Conservation (phyloP, 1,284 basidiomycete species). For the Ceratobasidium sp. region DNA sequence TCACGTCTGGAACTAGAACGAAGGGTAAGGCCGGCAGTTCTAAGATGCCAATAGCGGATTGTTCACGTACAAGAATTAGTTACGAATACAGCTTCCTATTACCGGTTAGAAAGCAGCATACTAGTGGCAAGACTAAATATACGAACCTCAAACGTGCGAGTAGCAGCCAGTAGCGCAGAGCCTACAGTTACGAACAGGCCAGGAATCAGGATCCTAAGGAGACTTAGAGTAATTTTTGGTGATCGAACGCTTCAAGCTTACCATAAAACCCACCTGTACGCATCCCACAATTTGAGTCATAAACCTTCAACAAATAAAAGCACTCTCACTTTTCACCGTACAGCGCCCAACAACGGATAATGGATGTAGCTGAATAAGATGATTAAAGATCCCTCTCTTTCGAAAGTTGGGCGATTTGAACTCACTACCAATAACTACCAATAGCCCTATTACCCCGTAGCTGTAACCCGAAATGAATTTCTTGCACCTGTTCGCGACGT, state of each 20-base stretch:
- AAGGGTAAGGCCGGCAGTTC: neutral
- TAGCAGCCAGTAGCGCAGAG: neutral
- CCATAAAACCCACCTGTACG: neutral
- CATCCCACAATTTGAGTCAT: neutral
- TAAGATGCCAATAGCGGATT: neutral
- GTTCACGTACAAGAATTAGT: neutral
- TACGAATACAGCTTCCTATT: neutral
- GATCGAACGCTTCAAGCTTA: neutral
- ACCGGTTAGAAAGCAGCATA: neutral
- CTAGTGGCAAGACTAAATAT: neutral
- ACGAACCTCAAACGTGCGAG: neutral
- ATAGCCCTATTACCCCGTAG: neutral
- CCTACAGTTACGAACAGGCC: neutral
- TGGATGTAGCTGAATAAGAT: neutral
- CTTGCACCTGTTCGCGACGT: neutral
- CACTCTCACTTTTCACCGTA: neutral
- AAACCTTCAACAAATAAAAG: neutral
- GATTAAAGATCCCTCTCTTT: neutral
- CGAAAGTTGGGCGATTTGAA: neutral
- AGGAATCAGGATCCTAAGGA: neutral
- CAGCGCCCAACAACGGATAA: neutral
- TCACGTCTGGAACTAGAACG: neutral
- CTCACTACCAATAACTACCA: neutral
- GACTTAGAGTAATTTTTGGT: neutral
- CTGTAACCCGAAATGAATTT: neutral